These are phyloP conservation scores for Candida ortonii DNA, from an alignment of 805 yeast genomes.

Conservation along the genomic window DNA sequence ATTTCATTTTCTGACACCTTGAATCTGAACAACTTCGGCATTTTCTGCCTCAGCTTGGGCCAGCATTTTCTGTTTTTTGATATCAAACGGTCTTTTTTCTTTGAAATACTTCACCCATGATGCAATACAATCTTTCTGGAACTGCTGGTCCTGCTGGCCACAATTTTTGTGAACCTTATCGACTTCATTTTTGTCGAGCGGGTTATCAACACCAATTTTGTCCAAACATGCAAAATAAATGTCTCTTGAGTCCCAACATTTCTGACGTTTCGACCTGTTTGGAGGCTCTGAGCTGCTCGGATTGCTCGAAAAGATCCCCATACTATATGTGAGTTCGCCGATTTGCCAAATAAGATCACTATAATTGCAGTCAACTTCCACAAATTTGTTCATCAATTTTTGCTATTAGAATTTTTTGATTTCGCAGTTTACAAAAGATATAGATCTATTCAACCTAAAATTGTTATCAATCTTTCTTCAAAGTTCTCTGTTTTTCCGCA, in stretches of 20 bases:
- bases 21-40: slow-evolving; percentile 36
- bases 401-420: slow-evolving; percentile 4
- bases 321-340: slow-evolving; percentile 16
- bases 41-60: slow-evolving; percentile 71
- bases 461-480: slow-evolving; percentile 55
- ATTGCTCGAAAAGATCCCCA: slow-evolving; percentile 50
- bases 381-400: background rate
- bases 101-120: slow-evolving; percentile 91
- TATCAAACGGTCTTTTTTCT: slow-evolving; percentile 79
- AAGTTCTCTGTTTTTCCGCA: slow-evolving; percentile 91
- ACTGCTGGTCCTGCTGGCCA: slow-evolving; percentile 51
- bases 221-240: slow-evolving; percentile 72
- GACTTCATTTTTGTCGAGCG: slow-evolving; percentile 53
- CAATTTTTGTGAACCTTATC: slow-evolving; percentile 54
- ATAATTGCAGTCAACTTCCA: slow-evolving; percentile 1
- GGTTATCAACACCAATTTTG: slow-evolving; percentile 61
- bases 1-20: slow-evolving; percentile 25
- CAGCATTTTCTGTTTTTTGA: slow-evolving; percentile 63
- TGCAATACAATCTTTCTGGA: slow-evolving; percentile 73
- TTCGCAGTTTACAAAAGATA: slow-evolving; percentile 3
- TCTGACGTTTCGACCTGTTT: slow-evolving; percentile 63
- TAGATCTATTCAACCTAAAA: background rate
- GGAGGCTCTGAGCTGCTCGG: slow-evolving; percentile 37
- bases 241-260: slow-evolving; percentile 92
- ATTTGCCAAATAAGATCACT: background rate